Percentiles rank a stretch among this genome's conserved stretches.
phyloP scores from a whole-genome alignment of 371 early-diverging fungal species.

The Rhizopus delemar region DNA sequence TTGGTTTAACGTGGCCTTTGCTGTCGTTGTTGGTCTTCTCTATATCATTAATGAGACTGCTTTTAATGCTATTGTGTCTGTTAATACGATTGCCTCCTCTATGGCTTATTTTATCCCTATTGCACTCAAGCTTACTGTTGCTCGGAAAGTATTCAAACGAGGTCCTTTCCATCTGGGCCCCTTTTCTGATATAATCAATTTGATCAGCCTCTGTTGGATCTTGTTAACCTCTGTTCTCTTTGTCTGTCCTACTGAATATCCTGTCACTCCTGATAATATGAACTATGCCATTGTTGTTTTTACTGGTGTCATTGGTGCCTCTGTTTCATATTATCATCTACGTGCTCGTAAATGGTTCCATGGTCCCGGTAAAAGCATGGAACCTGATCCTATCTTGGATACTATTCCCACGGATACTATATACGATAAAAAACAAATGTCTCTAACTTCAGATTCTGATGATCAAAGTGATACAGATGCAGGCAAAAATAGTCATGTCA shows the following conservation, averaged over 20 bases:
- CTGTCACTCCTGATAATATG: constrained; percentile 57
- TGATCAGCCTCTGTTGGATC: constrained; percentile 59
- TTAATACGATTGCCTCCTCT: constrained; percentile 66
- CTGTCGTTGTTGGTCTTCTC: constrained; percentile 39
- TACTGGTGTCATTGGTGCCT: constrained; percentile 30
- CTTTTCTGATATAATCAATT: constrained; percentile 51
- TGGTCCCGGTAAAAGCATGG: constrained; percentile 45
- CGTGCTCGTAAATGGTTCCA: constrained; percentile 57
- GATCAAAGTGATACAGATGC: not conserved
- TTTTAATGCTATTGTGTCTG: constrained; percentile 59
- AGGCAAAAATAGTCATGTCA: constrained; percentile 8
- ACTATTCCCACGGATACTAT: constrained; percentile 1
- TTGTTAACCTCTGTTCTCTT: constrained; percentile 61
- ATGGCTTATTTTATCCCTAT: constrained; percentile 71
- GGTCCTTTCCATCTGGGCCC: constrained; percentile 68
- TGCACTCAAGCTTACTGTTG: constrained; percentile 44
- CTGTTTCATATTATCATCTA: constrained; percentile 45
- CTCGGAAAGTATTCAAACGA: constrained; percentile 48
- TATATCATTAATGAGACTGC: constrained; percentile 47
- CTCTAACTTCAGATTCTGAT: constrained; percentile 3
- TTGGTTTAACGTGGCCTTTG: constrained; percentile 34
- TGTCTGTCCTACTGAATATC: constrained; percentile 59
- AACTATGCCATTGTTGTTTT: constrained; percentile 45
- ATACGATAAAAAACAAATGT: not conserved
- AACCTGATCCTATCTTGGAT: constrained; percentile 30